Percentiles rank a stretch among this genome's conserved stretches.
Conservation (phyloP, 192 early-diverging fungal species). For the Chytriomyces hyalinus region DNA sequence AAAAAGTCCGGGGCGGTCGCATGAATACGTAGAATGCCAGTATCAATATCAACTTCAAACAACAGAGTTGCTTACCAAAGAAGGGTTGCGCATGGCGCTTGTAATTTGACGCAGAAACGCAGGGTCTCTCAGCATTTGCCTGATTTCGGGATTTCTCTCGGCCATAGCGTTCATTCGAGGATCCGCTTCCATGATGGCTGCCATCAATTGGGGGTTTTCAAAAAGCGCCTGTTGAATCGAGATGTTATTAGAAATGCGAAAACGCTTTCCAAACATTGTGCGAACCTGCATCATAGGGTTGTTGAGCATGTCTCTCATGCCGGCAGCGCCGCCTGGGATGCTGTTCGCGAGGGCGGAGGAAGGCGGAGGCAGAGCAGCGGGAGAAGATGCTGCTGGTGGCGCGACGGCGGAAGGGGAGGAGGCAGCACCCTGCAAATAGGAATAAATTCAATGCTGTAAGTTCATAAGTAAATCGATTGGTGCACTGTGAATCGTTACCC, state of each 20-base stretch:
- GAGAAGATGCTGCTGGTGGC: not conserved
- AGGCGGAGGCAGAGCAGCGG: not conserved
- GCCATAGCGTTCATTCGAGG: slow-evolving; percentile 33
- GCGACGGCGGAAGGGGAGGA: slow-evolving; percentile 5
- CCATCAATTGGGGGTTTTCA: slow-evolving; percentile 41
- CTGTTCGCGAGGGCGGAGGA: not conserved
- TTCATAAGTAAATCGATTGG: not conserved
- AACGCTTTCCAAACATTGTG: too few relatives aligned
- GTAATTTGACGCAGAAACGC: slow-evolving; percentile 35
- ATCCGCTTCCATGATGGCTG: slow-evolving; percentile 39
- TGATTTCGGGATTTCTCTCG: slow-evolving; percentile 40
- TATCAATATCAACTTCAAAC: too few relatives aligned
- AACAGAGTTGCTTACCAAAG: not conserved
- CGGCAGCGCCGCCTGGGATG: slow-evolving; percentile 8
- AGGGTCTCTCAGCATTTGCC: slow-evolving; percentile 36
- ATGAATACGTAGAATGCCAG: not conserved
- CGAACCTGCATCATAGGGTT: slow-evolving; percentile 31
- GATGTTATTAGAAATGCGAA: too few relatives aligned
- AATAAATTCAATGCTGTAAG: not conserved
- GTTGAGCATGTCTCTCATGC: slow-evolving; percentile 24
- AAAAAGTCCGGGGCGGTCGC: not conserved
- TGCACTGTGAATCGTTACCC: not conserved
- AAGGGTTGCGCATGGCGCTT: slow-evolving; percentile 35
- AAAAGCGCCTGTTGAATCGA: slow-evolving; percentile 4
- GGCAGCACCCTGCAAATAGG: not conserved